These are phyloP conservation scores for Trichoderma guizhouense DNA, from an alignment of 2,329 filamentous ascomycete genomes.

Conservation along the genomic window DNA sequence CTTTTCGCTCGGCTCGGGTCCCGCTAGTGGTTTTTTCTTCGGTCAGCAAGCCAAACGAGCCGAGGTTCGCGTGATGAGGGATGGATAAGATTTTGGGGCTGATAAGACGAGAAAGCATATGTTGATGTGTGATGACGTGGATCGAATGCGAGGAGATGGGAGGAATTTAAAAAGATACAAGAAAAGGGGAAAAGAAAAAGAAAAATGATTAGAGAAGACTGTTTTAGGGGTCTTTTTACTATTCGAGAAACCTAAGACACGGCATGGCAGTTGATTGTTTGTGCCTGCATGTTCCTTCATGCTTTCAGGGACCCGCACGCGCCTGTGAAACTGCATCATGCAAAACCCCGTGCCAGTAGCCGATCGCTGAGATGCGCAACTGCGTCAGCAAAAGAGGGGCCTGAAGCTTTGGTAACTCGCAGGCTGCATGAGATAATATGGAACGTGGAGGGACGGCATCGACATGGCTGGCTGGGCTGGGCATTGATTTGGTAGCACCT, in stretches of 20 bases:
- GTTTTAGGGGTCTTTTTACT: neutral
- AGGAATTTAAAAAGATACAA: neutral
- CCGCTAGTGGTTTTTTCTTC: neutral
- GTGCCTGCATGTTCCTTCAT: neutral
- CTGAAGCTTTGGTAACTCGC: neutral
- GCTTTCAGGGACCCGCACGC: neutral
- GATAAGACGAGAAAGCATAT: neutral
- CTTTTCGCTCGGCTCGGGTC: slow-evolving; percentile 5
- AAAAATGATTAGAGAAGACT: neutral
- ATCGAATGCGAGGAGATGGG: neutral
- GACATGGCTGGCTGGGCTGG: neutral
- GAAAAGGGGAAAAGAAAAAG: neutral
- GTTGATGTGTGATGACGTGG: neutral
- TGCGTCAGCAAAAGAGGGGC: slow-evolving; percentile 12
- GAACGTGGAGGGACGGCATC: neutral
- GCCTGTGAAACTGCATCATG: neutral
- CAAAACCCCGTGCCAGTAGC: neutral
- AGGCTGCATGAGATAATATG: neutral
- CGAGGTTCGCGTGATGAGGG: neutral
- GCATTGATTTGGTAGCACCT: neutral
- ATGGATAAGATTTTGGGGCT: slow-evolving; percentile 7
- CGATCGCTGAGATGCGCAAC: neutral
- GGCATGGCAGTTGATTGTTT: neutral
- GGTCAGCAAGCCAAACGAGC: slow-evolving; percentile 3
- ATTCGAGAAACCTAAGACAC: neutral